phyloP scores from a whole-genome alignment of 176 grass and related monocot genomes.

The Elymus sibiricus region DNA sequence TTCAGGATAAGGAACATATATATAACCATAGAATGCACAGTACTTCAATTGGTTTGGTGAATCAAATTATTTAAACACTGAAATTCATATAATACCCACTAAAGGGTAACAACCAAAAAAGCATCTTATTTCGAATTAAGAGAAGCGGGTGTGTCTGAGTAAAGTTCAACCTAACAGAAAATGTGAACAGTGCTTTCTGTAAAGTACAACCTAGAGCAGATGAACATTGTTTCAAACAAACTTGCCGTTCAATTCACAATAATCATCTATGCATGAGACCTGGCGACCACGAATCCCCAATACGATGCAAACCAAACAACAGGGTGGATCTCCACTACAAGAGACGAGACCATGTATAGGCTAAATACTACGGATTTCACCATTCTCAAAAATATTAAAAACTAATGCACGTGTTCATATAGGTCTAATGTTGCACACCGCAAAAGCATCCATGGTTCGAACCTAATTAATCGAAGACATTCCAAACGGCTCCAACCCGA shows the following conservation, averaged over 20 bases:
- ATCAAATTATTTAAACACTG: neutral
- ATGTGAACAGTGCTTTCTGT: too few relatives aligned
- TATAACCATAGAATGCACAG: neutral
- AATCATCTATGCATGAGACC: neutral
- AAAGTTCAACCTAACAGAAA: too few relatives aligned
- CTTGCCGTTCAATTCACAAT: neutral
- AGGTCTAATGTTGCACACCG: neutral
- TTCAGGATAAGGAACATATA: neutral
- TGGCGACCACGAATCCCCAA: neutral
- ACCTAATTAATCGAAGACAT: neutral
- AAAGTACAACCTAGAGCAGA: neutral
- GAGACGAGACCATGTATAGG: neutral
- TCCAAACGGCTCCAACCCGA: neutral
- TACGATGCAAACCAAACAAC: neutral
- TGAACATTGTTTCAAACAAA: neutral
- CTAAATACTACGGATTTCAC: neutral
- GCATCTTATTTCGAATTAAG: neutral
- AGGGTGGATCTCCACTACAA: neutral
- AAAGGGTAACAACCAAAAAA: neutral
- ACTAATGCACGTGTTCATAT: too few relatives aligned
- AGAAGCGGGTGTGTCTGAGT: too few relatives aligned
- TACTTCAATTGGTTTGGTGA: neutral
- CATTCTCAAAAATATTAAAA: neutral
- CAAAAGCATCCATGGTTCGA: neutral
- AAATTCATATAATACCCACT: neutral